These are phyloP conservation scores for Cryphonectria nitschkei DNA, from an alignment of 2,329 filamentous ascomycete genomes.

Conservation along the genomic window DNA sequence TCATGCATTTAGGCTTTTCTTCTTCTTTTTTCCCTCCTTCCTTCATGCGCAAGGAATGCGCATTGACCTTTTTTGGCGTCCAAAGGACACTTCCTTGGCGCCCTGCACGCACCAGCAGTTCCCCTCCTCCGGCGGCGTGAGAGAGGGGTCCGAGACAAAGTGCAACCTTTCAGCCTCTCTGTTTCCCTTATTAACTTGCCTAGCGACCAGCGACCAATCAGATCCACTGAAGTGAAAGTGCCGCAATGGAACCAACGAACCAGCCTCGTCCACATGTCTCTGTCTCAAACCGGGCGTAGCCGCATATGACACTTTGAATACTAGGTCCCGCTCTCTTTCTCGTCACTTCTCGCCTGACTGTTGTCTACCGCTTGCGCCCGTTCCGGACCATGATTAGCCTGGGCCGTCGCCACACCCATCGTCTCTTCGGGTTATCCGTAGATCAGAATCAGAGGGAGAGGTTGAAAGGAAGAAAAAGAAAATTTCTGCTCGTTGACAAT, in stretches of 20 bases:
- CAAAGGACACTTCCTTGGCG: not conserved
- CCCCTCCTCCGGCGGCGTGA: slow-evolving; percentile 1
- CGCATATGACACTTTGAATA: not conserved
- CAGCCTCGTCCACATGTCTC: slow-evolving; percentile 7
- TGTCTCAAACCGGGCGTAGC: slow-evolving; percentile 2
- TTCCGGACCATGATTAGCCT: not conserved
- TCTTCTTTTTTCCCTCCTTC: not conserved
- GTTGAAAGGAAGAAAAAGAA: not conserved
- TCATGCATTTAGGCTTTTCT: not conserved
- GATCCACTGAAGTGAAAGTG: too few species aligned
- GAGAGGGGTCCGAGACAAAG: slow-evolving; percentile 1
- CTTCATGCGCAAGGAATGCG: not conserved
- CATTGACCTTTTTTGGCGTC: not conserved
- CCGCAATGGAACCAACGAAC: not conserved
- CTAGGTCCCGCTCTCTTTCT: not conserved
- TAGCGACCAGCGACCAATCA: not conserved
- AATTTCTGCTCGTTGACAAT: not conserved
- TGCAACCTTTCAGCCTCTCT: slow-evolving; percentile 7
- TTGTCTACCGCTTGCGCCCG: not conserved
- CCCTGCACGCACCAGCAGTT: slow-evolving; percentile 8
- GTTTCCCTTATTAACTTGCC: not conserved
- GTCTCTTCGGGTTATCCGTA: not conserved
- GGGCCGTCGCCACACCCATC: not conserved
- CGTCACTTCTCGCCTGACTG: not conserved
- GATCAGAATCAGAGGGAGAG: not conserved